These are phyloP conservation scores for Vaccinium darrowii DNA, from an alignment of 148 eudicot species.

Conservation along the genomic window DNA sequence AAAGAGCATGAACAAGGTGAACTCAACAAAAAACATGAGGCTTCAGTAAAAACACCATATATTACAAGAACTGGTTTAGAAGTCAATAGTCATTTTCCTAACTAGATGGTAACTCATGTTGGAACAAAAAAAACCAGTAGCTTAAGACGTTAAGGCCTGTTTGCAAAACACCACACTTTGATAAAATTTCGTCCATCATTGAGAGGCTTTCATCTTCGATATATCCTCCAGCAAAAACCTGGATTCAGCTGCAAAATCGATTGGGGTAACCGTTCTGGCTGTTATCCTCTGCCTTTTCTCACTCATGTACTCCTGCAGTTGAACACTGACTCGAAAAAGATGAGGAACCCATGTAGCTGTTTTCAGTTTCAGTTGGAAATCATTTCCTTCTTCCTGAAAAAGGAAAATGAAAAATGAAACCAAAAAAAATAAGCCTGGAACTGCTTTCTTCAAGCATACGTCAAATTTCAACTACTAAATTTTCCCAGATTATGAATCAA, in stretches of 20 bases:
- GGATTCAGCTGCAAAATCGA: constrained; percentile 85
- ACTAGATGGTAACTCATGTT: background rate
- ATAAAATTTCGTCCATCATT: constrained; percentile 17
- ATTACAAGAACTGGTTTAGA: constrained; percentile 16
- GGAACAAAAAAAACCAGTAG: background rate
- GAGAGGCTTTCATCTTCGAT: constrained; percentile 57
- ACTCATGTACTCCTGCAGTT: constrained; percentile 63
- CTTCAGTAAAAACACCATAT: background rate
- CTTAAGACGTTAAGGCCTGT: background rate
- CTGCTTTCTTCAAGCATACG: background rate
- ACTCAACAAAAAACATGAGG: background rate
- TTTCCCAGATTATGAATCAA: background rate
- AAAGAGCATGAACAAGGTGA: background rate
- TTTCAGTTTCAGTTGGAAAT: constrained; percentile 58
- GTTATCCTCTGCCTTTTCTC: constrained; percentile 94
- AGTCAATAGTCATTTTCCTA: constrained; percentile 11
- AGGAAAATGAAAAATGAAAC: background rate
- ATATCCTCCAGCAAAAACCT: constrained; percentile 69
- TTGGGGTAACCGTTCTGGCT: constrained; percentile 54
- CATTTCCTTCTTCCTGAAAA: constrained; percentile 28
- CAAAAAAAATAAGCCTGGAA: background rate
- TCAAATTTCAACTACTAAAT: background rate
- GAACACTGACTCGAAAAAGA: constrained; percentile 70
- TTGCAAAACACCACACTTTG: background rate
- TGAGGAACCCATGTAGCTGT: constrained; percentile 78